phyloP scores from a whole-genome alignment of 176 grass and related monocot genomes.

The Bothriochloa decipiens region DNA sequence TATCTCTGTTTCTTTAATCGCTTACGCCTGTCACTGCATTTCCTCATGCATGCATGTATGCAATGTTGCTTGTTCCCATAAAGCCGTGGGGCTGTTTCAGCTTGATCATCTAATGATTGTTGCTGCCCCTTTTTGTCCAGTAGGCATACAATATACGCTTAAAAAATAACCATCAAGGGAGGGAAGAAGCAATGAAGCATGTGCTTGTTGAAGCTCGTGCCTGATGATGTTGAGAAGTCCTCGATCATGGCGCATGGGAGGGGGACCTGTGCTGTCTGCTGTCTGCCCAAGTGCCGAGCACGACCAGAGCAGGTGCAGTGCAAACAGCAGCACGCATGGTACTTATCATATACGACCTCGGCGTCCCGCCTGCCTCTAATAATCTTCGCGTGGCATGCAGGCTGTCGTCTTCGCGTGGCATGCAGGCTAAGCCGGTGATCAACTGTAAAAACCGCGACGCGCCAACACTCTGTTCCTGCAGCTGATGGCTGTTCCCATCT shows the following conservation, averaged over 20 bases:
- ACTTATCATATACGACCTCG: constrained; percentile 3
- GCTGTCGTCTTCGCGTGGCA: constrained; percentile 26
- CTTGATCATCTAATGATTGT: constrained; percentile 72
- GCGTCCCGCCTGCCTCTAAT: background rate
- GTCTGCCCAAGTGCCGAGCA: constrained; percentile 37
- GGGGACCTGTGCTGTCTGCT: constrained; percentile 33
- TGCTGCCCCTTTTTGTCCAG: constrained; percentile 37
- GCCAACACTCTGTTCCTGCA: constrained; percentile 43
- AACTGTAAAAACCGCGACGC: constrained; percentile 33
- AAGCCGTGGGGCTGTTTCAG: constrained; percentile 36
- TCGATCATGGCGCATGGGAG: constrained; percentile 57
- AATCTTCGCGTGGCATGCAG: constrained; percentile 24
- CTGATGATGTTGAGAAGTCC: constrained; percentile 59
- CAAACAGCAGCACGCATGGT: background rate
- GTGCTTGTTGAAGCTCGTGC: constrained; percentile 36
- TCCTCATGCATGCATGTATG: constrained; percentile 26
- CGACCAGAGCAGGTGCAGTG: constrained; percentile 37
- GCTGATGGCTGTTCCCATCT: constrained; percentile 22
- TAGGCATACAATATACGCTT: constrained; percentile 49
- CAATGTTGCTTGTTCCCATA: constrained; percentile 52
- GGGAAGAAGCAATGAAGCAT: constrained; percentile 47
- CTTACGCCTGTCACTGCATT: constrained; percentile 5
- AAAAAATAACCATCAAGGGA: constrained; percentile 46
- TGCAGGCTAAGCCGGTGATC: constrained; percentile 5
- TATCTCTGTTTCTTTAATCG: background rate